Evolutionary conservation across 116 monocot species (phyloP), one percentile per base, ranked within the genome.

Genomic region (Cymodocea nodosa): DNA sequence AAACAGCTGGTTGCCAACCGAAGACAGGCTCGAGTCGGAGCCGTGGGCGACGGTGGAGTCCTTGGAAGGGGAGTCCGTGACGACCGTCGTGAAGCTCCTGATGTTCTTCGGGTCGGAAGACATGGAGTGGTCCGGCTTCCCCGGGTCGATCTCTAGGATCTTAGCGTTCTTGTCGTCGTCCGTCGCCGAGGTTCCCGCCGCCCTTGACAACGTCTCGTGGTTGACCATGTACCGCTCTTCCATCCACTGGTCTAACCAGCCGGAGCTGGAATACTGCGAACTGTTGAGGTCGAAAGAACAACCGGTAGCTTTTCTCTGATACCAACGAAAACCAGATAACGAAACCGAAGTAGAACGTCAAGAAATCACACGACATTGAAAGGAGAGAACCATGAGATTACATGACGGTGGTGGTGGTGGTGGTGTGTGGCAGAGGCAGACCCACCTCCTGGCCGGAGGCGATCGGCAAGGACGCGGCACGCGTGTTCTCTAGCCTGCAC

Each of bases 401-500:
- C 66, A 35, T 50, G 1, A 16, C 15, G 66, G 35, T 6, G 56
- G 50, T 30, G 66, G 35, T 6, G 56, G 50, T 30, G 30, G 30
- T 30, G 30, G 30, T 30, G 30, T 30, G 30, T 30, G 30, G 30
- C 30, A 3, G 19, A 30, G 66, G 30, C 23, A 52, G 66, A 44
- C n/a, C 17, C 15, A 35, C 10, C 23, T 14, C 8, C 22, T 37
- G n/a, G 17, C 23, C 37, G 64, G 49, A 8, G 49, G 13, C 35
- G 63, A 34, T 85, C 78, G 0, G 83, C 63, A 17, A 86, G 71
- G 1, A 79, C 71, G 0, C 94, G 80, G 66, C 69, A 75, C 17
- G 91, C 81, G 5, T 82, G 83, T 40, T 88, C 88, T 35, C 81
- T 75, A 8, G 85, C 78, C 73, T 97, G 97, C 16, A 82, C 91